A percentile compares a stretch with the other conserved stretches of the same genome.
Conservation (phyloP, 2,329 filamentous ascomycete species). For the Ceratocystis huliohia region DNA sequence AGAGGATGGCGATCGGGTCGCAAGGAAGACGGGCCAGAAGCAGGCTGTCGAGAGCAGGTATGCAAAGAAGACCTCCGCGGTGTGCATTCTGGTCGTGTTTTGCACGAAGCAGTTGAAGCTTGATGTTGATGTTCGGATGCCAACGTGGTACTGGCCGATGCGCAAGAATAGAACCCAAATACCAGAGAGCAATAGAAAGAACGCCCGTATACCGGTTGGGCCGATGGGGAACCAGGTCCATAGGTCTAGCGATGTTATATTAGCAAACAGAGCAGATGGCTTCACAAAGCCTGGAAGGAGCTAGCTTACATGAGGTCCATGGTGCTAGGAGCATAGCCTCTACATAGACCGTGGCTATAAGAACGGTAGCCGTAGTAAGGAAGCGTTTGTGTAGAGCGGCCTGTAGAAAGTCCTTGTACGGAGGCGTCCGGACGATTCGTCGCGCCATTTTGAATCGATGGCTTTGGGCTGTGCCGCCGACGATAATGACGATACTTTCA, state of each 20-base stretch:
- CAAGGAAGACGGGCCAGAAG: conserved; percentile 72
- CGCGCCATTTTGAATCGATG: conserved; percentile 11
- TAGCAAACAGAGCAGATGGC: conserved; percentile 2
- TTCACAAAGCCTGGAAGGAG: neutral
- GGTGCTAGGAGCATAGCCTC: conserved; percentile 58
- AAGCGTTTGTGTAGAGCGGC: conserved; percentile 80
- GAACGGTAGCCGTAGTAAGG: conserved; percentile 57
- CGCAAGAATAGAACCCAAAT: conserved; percentile 73
- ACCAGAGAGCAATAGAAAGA: conserved; percentile 62
- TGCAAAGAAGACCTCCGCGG: conserved; percentile 58
- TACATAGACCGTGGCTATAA: conserved; percentile 59
- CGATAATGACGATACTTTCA: neutral
- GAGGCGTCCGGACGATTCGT: conserved; percentile 35
- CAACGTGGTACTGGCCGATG: conserved; percentile 70
- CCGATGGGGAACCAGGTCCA: conserved; percentile 83
- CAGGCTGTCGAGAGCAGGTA: conserved; percentile 67
- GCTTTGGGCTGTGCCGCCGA: neutral
- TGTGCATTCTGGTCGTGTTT: conserved; percentile 45
- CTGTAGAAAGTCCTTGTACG: conserved; percentile 82
- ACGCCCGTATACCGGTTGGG: conserved; percentile 57
- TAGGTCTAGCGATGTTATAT: conserved; percentile 42
- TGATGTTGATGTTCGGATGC: conserved; percentile 57
- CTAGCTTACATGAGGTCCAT: conserved; percentile 53
- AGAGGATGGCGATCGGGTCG: conserved; percentile 46
- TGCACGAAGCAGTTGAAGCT: conserved; percentile 50